These are phyloP conservation scores for Apophysomyces elegans DNA, from an alignment of 371 early-diverging fungal species.

Conservation along the genomic window DNA sequence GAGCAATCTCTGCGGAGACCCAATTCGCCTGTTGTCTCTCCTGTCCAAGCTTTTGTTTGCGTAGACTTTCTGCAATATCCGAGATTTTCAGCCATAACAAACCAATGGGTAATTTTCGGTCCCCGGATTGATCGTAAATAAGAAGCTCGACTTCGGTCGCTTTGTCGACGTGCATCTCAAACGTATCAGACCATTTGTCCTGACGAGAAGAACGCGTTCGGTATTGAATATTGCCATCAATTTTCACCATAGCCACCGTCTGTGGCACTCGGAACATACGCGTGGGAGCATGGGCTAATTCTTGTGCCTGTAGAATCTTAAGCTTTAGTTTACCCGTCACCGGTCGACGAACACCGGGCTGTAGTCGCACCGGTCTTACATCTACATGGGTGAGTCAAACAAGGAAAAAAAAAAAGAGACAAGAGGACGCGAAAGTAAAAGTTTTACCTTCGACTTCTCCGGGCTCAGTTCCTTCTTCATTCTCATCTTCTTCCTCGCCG, in stretches of 20 bases:
- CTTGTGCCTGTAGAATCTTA: constrained; percentile 67
- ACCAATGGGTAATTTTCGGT: constrained; percentile 75
- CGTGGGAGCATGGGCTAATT: constrained; percentile 72
- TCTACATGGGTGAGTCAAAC: constrained; percentile 23
- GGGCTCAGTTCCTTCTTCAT: constrained; percentile 19
- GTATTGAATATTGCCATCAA: constrained; percentile 83
- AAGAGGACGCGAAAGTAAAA: no score
- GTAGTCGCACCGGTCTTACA: constrained; percentile 56
- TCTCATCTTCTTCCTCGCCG: constrained; percentile 64
- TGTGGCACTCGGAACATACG: constrained; percentile 48
- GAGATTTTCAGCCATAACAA: constrained; percentile 83
- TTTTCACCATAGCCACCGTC: constrained; percentile 77
- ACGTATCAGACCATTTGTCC: constrained; percentile 84
- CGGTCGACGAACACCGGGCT: constrained; percentile 74
- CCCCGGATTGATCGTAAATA: constrained; percentile 75
- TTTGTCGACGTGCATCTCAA: constrained; percentile 84
- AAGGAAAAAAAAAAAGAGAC: background rate
- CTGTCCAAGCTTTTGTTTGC: constrained; percentile 68
- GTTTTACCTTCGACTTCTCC: no score
- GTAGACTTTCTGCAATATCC: constrained; percentile 80
- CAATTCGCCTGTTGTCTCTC: constrained; percentile 27
- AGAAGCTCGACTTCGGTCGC: constrained; percentile 92
- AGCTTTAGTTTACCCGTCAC: constrained; percentile 77
- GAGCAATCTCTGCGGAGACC: background rate
- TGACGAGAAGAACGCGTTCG: constrained; percentile 74